Conservation (phyloP, 2,329 filamentous ascomycete species). For the Colletotrichum sidae region DNA sequence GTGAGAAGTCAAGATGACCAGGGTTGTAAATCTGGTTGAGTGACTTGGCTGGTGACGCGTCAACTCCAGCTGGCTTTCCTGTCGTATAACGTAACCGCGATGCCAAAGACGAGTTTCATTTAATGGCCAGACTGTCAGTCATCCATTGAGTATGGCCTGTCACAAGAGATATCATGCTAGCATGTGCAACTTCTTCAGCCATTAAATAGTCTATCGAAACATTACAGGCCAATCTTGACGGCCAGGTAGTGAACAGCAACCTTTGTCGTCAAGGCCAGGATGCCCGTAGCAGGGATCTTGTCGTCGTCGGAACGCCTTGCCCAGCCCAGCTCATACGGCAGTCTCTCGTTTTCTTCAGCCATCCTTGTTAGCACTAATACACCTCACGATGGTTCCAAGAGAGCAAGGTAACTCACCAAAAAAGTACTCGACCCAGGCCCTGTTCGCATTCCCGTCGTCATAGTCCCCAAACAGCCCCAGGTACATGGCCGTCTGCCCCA, state of each 20-base stretch:
- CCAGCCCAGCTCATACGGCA: conserved; percentile 19
- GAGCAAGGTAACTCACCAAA: conserved; percentile 12
- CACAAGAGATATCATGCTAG: too few relatives aligned
- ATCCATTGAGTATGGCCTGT: too few relatives aligned
- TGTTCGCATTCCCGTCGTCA: conserved; percentile 36
- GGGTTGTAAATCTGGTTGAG: too few relatives aligned
- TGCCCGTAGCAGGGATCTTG: conserved; percentile 21
- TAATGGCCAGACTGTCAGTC: too few relatives aligned
- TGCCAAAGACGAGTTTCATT: too few relatives aligned
- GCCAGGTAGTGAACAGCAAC: conserved; percentile 21
- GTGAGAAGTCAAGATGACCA: too few relatives aligned
- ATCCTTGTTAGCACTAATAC: too few relatives aligned
- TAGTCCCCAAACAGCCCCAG: conserved; percentile 36
- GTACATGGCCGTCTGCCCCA: conserved; percentile 38
- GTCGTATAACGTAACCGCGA: too few relatives aligned
- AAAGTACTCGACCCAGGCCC: conserved; percentile 36
- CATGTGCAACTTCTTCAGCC: too few relatives aligned
- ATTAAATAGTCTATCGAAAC: too few relatives aligned
- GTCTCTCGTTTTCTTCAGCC: conserved; percentile 11
- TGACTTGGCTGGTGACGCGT: too few relatives aligned
- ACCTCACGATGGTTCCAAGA: neutral
- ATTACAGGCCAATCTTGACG: conserved; percentile 3
- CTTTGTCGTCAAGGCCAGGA: conserved; percentile 19
- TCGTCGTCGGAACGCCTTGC: conserved; percentile 22
- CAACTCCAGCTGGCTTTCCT: too few relatives aligned